A percentile compares a stretch with the other conserved stretches of the same genome.
phyloP scores from a whole-genome alignment of 176 grass and related monocot genomes.

The Elaeis guineensis region DNA sequence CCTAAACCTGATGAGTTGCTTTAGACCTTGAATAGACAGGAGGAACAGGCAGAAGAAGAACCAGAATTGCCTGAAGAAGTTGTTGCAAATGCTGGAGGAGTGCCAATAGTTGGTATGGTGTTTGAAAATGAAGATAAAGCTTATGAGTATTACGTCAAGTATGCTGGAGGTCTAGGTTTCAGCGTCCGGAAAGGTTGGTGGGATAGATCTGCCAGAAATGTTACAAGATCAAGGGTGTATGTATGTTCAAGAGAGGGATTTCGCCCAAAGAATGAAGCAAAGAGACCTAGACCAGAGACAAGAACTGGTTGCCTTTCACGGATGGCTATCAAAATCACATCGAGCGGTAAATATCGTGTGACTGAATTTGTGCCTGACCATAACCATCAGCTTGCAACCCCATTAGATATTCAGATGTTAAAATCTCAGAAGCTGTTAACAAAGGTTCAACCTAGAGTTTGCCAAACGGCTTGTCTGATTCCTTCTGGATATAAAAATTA shows the following conservation, averaged over 20 bases:
- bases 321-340: constrained; percentile 52
- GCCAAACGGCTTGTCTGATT: constrained; percentile 42
- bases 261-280: constrained; percentile 70
- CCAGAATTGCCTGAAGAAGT: constrained; percentile 54
- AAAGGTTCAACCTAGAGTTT: constrained; percentile 43
- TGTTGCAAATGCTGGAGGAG: constrained; percentile 62
- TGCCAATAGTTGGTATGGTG: constrained; percentile 79
- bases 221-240: constrained; percentile 60
- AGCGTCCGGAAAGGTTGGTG: constrained; percentile 78
- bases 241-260: constrained; percentile 84
- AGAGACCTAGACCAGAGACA: constrained; percentile 52
- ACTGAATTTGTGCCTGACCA: constrained; percentile 77
- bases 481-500: constrained; percentile 78
- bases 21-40: constrained; percentile 50
- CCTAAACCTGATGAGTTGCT: constrained; percentile 14
- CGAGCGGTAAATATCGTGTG: constrained; percentile 64
- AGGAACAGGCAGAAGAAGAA: constrained; percentile 51
- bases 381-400: constrained; percentile 84
- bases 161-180: constrained; percentile 77
- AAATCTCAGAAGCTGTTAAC: constrained; percentile 46
- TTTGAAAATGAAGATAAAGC: constrained; percentile 85
- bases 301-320: constrained; percentile 69
- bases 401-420: constrained; percentile 85
- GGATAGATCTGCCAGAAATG: constrained; percentile 75
- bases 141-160: constrained; percentile 76